These are phyloP conservation scores for Saprolegnia diclina DNA, from an alignment of 352 stramenopile species.

Conservation along the genomic window DNA sequence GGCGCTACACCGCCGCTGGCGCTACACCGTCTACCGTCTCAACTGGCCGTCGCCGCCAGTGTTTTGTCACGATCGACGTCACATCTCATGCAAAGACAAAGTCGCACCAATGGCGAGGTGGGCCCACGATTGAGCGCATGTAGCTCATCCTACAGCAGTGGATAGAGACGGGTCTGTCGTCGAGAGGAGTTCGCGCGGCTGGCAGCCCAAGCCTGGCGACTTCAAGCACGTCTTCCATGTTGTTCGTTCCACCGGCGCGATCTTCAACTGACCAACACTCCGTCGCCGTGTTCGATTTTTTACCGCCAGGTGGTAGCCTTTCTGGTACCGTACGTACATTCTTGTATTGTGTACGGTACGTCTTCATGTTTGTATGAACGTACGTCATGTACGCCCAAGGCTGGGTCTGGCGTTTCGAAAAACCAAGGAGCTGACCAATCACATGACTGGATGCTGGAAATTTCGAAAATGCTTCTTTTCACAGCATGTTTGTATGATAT, in stretches of 20 bases:
- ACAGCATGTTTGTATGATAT: conserved; percentile 11
- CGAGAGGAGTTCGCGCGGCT: too few relatives aligned
- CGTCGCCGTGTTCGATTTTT: neutral
- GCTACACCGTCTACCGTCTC: too few relatives aligned
- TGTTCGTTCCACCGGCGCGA: neutral
- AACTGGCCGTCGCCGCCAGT: too few relatives aligned
- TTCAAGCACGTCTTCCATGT: neutral
- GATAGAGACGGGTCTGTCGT: too few relatives aligned
- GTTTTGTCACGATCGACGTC: too few relatives aligned
- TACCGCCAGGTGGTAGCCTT: neutral
- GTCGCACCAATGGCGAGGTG: too few relatives aligned
- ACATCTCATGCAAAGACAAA: too few relatives aligned
- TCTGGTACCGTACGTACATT: neutral
- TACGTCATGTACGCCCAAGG: neutral
- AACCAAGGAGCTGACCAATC: conserved; percentile 1
- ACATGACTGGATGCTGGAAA: neutral
- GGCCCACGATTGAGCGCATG: too few relatives aligned
- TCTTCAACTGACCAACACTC: neutral
- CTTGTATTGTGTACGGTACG: neutral
- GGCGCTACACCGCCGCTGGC: too few relatives aligned
- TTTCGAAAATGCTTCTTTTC: conserved; percentile 5
- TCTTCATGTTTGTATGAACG: too few relatives aligned
- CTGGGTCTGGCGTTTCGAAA: neutral
- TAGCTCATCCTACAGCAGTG: too few relatives aligned
- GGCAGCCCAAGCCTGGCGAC: too few relatives aligned